phyloP scores from a whole-genome alignment of 75 land plant species.

The Azolla pinnata region DNA sequence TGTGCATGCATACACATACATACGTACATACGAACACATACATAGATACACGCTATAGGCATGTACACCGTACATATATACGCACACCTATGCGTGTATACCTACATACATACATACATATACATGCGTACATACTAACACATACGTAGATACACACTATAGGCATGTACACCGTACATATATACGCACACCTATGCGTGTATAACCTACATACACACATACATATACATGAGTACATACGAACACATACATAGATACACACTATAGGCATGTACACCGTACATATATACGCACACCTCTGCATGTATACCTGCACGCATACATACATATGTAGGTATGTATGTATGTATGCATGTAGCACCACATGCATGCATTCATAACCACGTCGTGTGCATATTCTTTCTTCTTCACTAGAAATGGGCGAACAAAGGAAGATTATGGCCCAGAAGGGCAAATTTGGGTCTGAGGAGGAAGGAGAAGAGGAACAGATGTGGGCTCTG shows the following conservation, averaged over 20 bases:
- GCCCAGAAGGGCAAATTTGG: too few species aligned
- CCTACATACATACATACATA: too few species aligned
- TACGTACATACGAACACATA: too few species aligned
- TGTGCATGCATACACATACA: neutral
- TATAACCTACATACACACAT: neutral
- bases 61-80: too few species aligned
- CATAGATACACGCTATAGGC: too few species aligned
- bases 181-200: neutral
- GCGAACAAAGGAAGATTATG: neutral
- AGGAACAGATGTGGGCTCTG: too few species aligned
- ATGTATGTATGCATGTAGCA: neutral
- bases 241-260: neutral
- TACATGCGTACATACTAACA: too few species aligned
- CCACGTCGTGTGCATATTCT: neutral
- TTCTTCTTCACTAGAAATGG: neutral
- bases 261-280: too few species aligned
- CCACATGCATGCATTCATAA: neutral
- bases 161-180: too few species aligned
- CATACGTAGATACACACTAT: too few species aligned
- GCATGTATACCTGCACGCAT: neutral
- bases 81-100: too few species aligned
- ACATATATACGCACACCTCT: neutral
- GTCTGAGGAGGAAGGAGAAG: too few species aligned
- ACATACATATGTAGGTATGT: neutral
- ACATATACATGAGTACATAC: neutral